A percentile compares a stretch with the other conserved stretches of the same genome.
phyloP scores from a whole-genome alignment of 2,329 filamentous ascomycete genomes.

The Chaetomium olivaceum region DNA sequence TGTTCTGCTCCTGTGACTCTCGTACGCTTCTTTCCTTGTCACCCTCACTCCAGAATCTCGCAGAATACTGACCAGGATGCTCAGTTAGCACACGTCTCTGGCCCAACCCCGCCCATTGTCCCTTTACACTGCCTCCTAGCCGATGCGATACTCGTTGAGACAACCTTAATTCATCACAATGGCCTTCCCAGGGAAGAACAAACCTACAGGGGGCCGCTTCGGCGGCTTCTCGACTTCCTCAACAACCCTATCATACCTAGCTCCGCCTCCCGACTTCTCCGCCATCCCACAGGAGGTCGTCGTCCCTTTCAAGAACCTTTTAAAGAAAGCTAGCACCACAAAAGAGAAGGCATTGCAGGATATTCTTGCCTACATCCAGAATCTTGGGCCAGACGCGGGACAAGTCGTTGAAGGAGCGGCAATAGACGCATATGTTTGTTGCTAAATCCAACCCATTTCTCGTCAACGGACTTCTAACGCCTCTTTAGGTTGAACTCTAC shows the following conservation, averaged over 20 bases:
- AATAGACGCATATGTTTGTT: constrained; percentile 82
- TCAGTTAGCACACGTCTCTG: neutral
- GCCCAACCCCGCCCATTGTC: neutral
- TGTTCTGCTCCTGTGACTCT: neutral
- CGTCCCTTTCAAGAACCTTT: constrained; percentile 88
- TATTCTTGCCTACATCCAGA: constrained; percentile 64
- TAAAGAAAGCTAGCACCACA: constrained; percentile 91
- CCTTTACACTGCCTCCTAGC: neutral
- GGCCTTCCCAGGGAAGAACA: constrained; percentile 6
- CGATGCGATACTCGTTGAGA: neutral
- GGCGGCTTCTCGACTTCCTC: constrained; percentile 45
- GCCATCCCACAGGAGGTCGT: constrained; percentile 77
- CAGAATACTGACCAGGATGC: neutral
- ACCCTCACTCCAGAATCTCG: neutral
- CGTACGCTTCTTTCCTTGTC: neutral
- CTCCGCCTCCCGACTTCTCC: constrained; percentile 80
- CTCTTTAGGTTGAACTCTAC: constrained; percentile 73
- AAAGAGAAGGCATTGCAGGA: constrained; percentile 91
- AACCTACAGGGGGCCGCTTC: constrained; percentile 35
- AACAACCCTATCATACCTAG: constrained; percentile 75
- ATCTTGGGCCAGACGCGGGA: constrained; percentile 51
- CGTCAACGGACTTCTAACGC: constrained; percentile 14
- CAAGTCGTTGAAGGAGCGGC: constrained; percentile 75
- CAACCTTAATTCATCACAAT: neutral
- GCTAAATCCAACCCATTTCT: neutral